A percentile compares a stretch with the other conserved stretches of the same genome.
Evolutionary conservation across 371 early-diverging fungal species (phyloP).

Genomic region (Mucor saturninus): DNA sequence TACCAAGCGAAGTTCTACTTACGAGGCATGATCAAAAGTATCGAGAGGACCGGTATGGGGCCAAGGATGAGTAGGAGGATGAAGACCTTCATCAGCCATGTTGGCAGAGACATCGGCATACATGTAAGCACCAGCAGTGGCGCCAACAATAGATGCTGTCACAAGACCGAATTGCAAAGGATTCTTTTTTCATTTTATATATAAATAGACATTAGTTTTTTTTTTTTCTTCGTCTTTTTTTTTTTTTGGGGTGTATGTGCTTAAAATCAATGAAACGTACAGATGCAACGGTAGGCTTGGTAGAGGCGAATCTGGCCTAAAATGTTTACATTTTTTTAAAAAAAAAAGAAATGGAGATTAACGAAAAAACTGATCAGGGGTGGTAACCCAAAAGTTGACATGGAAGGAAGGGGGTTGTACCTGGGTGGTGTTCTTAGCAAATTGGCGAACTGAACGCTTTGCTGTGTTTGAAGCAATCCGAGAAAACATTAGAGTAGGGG

Average conservation of each 20-base stretch:
- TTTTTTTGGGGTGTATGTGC: no score
- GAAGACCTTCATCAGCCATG: conserved; percentile 91
- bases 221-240: not conserved
- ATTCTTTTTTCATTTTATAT: conserved; percentile 30
- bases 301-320: conserved; percentile 55
- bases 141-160: conserved; percentile 64
- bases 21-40: conserved; percentile 95
- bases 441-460: conserved; percentile 52
- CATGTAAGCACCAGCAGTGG: conserved; percentile 61
- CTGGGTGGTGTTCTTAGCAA: conserved; percentile 46
- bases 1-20: conserved; percentile 31
- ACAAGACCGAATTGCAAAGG: conserved; percentile 53
- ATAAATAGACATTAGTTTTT: not conserved
- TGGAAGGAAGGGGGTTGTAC: conserved; percentile 23
- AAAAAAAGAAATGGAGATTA: conserved; percentile 3
- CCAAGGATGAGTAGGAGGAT: conserved; percentile 90
- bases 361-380: not conserved
- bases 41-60: conserved; percentile 78
- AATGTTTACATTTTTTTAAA: not conserved
- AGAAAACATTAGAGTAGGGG: conserved; percentile 57
- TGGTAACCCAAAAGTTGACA: not conserved
- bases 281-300: conserved; percentile 38
- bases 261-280: conserved; percentile 7
- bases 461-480: conserved; percentile 51
- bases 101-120: conserved; percentile 65